Evolutionary conservation across 495 filamentous ascomycete genomes (phyloP), one percentile per base, ranked within the genome.

Genomic region (Chaetomidium leptoderma): DNA sequence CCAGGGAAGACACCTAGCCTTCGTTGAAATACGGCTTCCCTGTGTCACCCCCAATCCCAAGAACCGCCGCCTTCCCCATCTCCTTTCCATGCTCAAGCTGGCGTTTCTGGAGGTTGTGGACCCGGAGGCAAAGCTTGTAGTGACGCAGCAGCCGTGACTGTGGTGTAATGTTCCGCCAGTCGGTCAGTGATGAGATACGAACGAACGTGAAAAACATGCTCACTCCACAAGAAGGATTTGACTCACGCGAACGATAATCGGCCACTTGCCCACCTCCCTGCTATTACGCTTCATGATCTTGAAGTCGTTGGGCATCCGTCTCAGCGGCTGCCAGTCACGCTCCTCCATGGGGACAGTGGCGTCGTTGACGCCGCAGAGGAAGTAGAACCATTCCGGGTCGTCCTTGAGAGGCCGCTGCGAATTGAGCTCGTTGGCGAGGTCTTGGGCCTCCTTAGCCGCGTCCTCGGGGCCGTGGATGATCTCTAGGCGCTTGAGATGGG

Each of bases 241-340:
- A 33, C 44, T 33, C 13, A 57, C 54, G 17, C 54, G 54, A 33
- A 57, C n/a, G 4, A 57, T 32, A 4, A 50, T 23, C 9, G 45
- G 30, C 35, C 24, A 42, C 13, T 32, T 49, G 44, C 35, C 17
- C 4, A 9, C n/a, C 36, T 49, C 45, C 26, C 44, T 49, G 35
- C 44, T 21, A 13, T 23, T 6, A 8, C 54, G 23, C 43, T 42
- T 57, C 44, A 57, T 43, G 33, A 42, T 4, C 54, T 49, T 57
- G 4, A 42, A 10, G 17, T 33, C 44, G n/a, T 57, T 49, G 11
- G 23, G 33, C 16, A 1, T 3, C 24, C 1, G 3, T 1, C 17
- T 13, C 11, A 57, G 35, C 8, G 26, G 16, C 0, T 2, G n/a
- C 54, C 54, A 57, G 0, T 13, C 2, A 4, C 19, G n/a, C 10